phyloP scores from a whole-genome alignment of 805 yeast genomes.

The Hanseniaspora jakobsenii region DNA sequence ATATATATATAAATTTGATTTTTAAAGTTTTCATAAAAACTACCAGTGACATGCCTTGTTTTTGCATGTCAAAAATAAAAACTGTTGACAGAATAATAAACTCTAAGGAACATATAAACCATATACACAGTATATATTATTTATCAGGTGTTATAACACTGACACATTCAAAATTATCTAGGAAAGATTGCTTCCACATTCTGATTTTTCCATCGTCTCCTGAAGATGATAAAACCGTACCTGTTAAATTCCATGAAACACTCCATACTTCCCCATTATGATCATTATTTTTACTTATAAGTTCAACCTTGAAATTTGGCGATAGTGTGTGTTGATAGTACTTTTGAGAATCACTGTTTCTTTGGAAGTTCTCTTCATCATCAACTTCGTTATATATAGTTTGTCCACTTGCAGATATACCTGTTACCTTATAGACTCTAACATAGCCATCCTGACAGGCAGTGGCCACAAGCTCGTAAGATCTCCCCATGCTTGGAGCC shows the following conservation, averaged over 20 bases:
- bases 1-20: background rate
- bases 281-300: constrained; percentile 56
- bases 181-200: constrained; percentile 80
- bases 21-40: too few relatives aligned
- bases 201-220: constrained; percentile 92
- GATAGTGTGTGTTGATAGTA: constrained; percentile 5
- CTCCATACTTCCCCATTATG: constrained; percentile 91
- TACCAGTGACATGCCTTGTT: too few relatives aligned
- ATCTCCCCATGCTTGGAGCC: constrained; percentile 95
- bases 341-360: constrained; percentile 5
- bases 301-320: constrained; percentile 36
- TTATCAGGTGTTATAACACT: constrained; percentile 63
- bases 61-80: too few relatives aligned
- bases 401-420: constrained; percentile 2
- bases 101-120: too few relatives aligned
- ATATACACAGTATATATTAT: too few relatives aligned
- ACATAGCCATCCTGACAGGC: constrained; percentile 93
- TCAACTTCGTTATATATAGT: constrained; percentile 12
- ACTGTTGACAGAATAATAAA: too few relatives aligned
- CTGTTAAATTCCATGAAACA: constrained; percentile 89
- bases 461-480: constrained; percentile 79
- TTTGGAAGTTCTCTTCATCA: constrained; percentile 5
- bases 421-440: constrained; percentile 58
- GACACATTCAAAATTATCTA: constrained; percentile 81
- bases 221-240: constrained; percentile 81